Base-by-base conservation (phyloP, 192 early-diverging fungal species). In the Coemansia sp. region DNA sequence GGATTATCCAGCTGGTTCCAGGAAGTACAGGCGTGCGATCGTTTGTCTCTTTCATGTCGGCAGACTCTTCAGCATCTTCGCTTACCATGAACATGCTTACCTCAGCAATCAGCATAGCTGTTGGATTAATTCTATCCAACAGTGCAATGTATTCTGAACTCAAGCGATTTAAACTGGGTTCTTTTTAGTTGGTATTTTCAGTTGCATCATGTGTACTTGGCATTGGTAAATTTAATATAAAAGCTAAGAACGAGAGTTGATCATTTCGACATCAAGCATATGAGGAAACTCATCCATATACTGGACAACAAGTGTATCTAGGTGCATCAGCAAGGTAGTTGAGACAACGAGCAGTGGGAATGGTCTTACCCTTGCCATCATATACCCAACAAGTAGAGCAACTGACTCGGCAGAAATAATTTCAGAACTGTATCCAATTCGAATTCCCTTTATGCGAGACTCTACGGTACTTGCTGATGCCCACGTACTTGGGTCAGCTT, bases 1-100 rank as follows among this genome's bases (percentile, higher is more conserved):
- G 91, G 27, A 91, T 94, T 13, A 70, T 93, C 3, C 71, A 92
- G 62, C 75, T 93, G 52, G 91, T 92, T 1, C 93, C 92, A 8
- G 92, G 92, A 39, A 85, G 83, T 64, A 69, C 91, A 16, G 89
- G 90, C 54, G 88, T 92, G 1, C 58, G 74, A 41, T 65, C 62
- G 18, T 83, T 76, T 20, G 65, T 91, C 18, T 85, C 84, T 0
- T 78, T 88, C 32, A 70, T 90, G 32, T 81, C 79, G 16, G 61
- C 79, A 6, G 82, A 84, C 24, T 73, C 64, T 10, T 72, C 70
- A 14, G 70, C 70, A 12, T 72, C 70, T 5, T 62, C 70, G n/a
- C 70, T 72, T 32, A 66, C 70, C 6, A 72, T 72, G 70, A 53
- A 45, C 18, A 72, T 72, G 70, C 59, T 72, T 19, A 65, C 70